These are phyloP conservation scores for Aspergillus intermedius DNA, from an alignment of 2,329 filamentous ascomycete genomes.

Conservation along the genomic window DNA sequence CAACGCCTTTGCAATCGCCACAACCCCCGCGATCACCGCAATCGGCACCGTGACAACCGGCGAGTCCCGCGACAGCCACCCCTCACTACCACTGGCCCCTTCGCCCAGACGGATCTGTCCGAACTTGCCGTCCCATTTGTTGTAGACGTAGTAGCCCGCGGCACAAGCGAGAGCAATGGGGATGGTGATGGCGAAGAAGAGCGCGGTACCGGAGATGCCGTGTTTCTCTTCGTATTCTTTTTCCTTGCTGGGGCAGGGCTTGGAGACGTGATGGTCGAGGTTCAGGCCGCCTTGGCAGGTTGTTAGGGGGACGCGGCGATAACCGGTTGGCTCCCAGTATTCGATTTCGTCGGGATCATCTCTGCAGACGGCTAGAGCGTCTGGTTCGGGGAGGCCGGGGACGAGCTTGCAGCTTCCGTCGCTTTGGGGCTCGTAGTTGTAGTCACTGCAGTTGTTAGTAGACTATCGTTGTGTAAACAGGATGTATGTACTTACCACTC, in stretches of 20 bases:
- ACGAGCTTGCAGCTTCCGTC: constrained; percentile 76
- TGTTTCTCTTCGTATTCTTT: constrained; percentile 72
- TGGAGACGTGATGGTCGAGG: constrained; percentile 60
- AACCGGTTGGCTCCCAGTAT: constrained; percentile 80
- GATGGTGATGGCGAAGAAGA: constrained; percentile 80
- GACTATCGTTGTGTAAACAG: constrained; percentile 8
- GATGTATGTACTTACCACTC: constrained; percentile 64
- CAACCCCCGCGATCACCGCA: constrained; percentile 69
- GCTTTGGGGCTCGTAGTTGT: constrained; percentile 77
- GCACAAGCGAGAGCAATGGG: constrained; percentile 65
- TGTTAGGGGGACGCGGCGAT: constrained; percentile 80
- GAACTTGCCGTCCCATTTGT: constrained; percentile 81
- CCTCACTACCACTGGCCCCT: constrained; percentile 20
- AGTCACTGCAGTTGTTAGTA: constrained; percentile 56
- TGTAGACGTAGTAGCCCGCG: constrained; percentile 78
- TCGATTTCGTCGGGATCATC: constrained; percentile 63
- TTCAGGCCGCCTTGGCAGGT: constrained; percentile 74
- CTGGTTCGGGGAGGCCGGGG: constrained; percentile 59
- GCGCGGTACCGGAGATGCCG: constrained; percentile 60
- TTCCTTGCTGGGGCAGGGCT: constrained; percentile 71
- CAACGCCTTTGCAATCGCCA: constrained; percentile 64
- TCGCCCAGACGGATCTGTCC: constrained; percentile 89
- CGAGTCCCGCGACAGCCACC: constrained; percentile 60
- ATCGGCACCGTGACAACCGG: constrained; percentile 79
- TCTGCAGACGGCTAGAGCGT: constrained; percentile 54